phyloP scores from a whole-genome alignment of 208 protist genomes.

The Spongospora subterranea region DNA sequence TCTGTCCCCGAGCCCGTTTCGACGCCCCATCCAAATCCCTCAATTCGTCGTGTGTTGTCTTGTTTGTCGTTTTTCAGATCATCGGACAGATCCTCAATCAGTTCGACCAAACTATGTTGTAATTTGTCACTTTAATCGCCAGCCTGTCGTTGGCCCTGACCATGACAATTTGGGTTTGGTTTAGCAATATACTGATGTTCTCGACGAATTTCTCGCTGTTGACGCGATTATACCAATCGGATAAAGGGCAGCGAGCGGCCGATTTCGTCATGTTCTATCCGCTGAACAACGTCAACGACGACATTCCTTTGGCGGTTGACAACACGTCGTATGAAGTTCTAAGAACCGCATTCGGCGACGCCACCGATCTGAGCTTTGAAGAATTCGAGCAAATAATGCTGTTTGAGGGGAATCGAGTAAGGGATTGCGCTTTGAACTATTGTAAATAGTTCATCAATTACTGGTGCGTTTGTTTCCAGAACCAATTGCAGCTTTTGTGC shows the following conservation, averaged over 20 bases:
- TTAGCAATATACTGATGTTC: conserved; percentile 30
- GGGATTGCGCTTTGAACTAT: not conserved
- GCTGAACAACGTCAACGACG: not conserved
- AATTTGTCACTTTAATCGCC: not conserved
- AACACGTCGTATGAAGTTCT: not conserved
- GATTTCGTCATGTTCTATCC: conserved; percentile 27
- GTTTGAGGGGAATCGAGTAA: not conserved
- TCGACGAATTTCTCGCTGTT: conserved; percentile 5
- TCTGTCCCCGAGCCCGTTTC: not conserved
- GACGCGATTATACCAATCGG: not conserved
- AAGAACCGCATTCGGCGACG: conserved; percentile 14
- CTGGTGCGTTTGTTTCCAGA: too few species aligned
- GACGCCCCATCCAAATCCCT: not conserved
- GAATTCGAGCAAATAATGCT: conserved; percentile 48
- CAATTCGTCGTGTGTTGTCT: not conserved
- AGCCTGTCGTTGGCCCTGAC: too few species aligned
- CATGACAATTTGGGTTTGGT: not conserved
- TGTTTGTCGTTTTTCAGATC: not conserved
- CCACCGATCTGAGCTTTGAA: conserved; percentile 12
- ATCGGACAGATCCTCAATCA: conserved; percentile 19
- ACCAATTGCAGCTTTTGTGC: conserved; percentile 14
- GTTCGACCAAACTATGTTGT: conserved; percentile 56
- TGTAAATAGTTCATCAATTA: not conserved
- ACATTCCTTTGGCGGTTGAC: not conserved
- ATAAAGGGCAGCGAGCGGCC: not conserved